A percentile compares a stretch with the other conserved stretches of the same genome.
Evolutionary conservation across 345 rosid species (phyloP).

Genomic region (Sisymbrium irio): DNA sequence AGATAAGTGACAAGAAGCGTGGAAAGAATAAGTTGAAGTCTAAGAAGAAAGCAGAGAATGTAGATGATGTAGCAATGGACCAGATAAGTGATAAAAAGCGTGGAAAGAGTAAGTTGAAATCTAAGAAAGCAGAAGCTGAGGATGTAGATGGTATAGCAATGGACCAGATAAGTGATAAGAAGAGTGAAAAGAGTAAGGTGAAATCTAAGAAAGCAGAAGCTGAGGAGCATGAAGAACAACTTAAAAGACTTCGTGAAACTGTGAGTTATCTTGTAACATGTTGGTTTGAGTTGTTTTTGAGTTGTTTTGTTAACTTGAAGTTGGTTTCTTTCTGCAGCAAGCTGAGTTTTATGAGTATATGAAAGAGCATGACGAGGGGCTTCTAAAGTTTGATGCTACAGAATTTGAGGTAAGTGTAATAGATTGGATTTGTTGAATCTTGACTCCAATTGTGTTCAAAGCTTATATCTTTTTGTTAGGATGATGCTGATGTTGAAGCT

Average conservation of each 20-base stretch:
- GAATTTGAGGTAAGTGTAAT: conserved; percentile 59
- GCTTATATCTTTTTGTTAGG: conserved; percentile 27
- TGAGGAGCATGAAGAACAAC: conserved; percentile 70
- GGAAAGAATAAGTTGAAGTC: conserved; percentile 35
- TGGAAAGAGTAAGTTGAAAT: conserved; percentile 30
- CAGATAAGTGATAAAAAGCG: conserved; percentile 19
- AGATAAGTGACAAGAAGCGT: conserved; percentile 15
- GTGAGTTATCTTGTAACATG: conserved; percentile 33
- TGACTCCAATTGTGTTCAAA: background rate
- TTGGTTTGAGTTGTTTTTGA: background rate
- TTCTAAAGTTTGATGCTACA: conserved; percentile 73
- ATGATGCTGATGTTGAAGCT: conserved; percentile 40
- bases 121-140: conserved; percentile 46
- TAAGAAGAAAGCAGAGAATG: conserved; percentile 30
- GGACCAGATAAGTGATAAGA: conserved; percentile 9
- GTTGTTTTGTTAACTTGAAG: background rate
- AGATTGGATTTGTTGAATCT: background rate
- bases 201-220: conserved; percentile 51
- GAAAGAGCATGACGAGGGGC: conserved; percentile 72
- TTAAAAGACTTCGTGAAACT: conserved; percentile 64
- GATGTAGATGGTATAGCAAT: conserved; percentile 14
- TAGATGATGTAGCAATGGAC: conserved; percentile 8
- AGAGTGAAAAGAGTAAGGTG: conserved; percentile 21
- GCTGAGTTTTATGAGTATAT: conserved; percentile 77
- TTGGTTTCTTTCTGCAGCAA: conserved; percentile 50